Percentiles rank a stretch among this genome's conserved stretches.
Conservation (phyloP, 2,329 filamentous ascomycete species). For the Cordyceps cateniannulata region DNA sequence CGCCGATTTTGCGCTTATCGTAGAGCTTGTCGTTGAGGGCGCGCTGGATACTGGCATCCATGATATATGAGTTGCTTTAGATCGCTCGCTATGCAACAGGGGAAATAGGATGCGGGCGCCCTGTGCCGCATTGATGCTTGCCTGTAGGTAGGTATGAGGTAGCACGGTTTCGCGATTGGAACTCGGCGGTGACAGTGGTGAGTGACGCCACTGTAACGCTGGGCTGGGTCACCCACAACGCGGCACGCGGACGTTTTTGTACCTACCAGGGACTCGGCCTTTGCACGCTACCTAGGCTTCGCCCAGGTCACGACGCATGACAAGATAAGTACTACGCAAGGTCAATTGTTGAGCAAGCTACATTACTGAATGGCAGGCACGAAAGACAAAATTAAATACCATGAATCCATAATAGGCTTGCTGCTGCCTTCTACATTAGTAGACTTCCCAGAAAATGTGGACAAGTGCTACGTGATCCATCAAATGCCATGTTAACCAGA, state of each 20-base stretch:
- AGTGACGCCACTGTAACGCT: conserved; percentile 1
- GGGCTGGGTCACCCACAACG: neutral
- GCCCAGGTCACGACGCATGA: neutral
- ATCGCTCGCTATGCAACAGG: neutral
- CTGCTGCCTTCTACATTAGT: no score
- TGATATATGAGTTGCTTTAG: conserved; percentile 33
- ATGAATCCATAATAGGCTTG: no score
- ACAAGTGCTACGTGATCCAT: neutral
- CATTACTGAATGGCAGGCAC: no score
- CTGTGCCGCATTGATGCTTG: neutral
- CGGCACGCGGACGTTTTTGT: neutral
- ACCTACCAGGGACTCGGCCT: neutral
- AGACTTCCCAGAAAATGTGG: neutral
- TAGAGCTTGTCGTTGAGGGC: conserved; percentile 97
- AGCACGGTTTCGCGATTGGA: no score
- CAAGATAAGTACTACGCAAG: neutral
- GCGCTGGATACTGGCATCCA: conserved; percentile 87
- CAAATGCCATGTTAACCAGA: neutral
- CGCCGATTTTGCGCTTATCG: conserved; percentile 93
- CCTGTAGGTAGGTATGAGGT: no score
- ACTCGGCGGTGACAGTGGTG: neutral
- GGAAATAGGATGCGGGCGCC: neutral
- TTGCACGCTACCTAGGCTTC: neutral
- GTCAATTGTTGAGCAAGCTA: neutral
- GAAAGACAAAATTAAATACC: no score